A percentile compares a stretch with the other conserved stretches of the same genome.
Conservation (phyloP, 306 rosid species). For the Cicer chorassanicum region DNA sequence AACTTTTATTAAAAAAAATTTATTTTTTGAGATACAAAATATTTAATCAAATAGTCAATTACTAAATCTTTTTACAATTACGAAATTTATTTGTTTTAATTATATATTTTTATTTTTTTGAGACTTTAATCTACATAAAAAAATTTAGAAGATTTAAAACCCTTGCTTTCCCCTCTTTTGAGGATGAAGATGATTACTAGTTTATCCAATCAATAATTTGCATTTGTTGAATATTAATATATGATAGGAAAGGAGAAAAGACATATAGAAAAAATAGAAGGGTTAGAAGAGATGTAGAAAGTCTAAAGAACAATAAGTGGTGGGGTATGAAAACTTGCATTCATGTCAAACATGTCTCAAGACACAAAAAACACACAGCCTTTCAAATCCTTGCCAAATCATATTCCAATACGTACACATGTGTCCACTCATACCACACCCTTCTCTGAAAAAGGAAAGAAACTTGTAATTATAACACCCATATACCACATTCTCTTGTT, state of each 20-base stretch:
- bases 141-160: too few relatives aligned
- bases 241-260: neutral
- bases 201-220: conserved; percentile 2
- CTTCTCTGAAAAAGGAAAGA: conserved; percentile 43
- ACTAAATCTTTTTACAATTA: too few relatives aligned
- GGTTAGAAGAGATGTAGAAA: neutral
- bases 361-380: conserved; percentile 40
- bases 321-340: conserved; percentile 43
- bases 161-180: too few relatives aligned
- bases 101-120: too few relatives aligned
- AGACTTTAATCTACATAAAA: too few relatives aligned
- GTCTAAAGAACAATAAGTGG: conserved; percentile 51
- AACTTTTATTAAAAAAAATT: too few relatives aligned
- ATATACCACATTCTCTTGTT: conserved; percentile 15
- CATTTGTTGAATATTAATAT: neutral
- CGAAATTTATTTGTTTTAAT: too few relatives aligned
- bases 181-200: neutral
- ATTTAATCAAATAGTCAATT: too few relatives aligned
- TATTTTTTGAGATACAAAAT: too few relatives aligned
- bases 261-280: neutral
- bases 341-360: conserved; percentile 44
- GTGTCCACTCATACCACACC: conserved; percentile 59
- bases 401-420: conserved; percentile 52
- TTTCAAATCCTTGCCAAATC: conserved; percentile 58
- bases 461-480: conserved; percentile 39